Evolutionary conservation across 306 rosid genomes (phyloP), one percentile per base, ranked within the genome.

Genomic region (Casuarina glauca): DNA sequence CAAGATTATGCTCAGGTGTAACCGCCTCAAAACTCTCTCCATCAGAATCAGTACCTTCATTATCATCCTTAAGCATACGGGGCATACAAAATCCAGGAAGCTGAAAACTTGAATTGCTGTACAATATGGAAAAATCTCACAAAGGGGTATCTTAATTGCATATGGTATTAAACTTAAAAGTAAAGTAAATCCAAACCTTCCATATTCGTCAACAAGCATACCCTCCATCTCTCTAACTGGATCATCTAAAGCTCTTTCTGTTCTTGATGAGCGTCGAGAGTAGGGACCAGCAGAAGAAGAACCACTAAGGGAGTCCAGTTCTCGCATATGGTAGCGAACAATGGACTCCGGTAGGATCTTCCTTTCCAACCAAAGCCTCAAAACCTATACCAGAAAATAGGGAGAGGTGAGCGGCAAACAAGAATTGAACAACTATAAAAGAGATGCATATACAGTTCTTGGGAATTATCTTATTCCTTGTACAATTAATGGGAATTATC

Each of bases 151-250:
- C 20, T 70, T 5, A 35, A 55, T 36, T 69, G 75, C 73, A 72
- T 9, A 17, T 1, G 36, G 11, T 45, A 76, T 32, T 76, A 62
- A 26, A 46, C 3, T 13, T 35, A 69, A 9, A 72, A 60, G 78
- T 6, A 60, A 20, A 78, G 74, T 10, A 60, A 82, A 79, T 75
- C 72, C 97, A 84, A 84, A 94, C 98, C 98, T 94, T 90, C 98
- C 98, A 85, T 94, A 94, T 90, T 94, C 98, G 32, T 94, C 97
- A 66, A 92, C 98, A 87, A 87, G 92, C 98, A 94, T 92, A 78
- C 98, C 98, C 92, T 92, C 98, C 97, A 94, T 90, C 76, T 94
- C 98, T 84, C 97, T 89, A 74, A 92, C 82, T 76, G 98, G 98
- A 83, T 94, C 98, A 81, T 94, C 95, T 79, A 94, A 75, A 58